Conservation (phyloP, 805 yeast genomes). For the Zygotorulaspora danielsina region DNA sequence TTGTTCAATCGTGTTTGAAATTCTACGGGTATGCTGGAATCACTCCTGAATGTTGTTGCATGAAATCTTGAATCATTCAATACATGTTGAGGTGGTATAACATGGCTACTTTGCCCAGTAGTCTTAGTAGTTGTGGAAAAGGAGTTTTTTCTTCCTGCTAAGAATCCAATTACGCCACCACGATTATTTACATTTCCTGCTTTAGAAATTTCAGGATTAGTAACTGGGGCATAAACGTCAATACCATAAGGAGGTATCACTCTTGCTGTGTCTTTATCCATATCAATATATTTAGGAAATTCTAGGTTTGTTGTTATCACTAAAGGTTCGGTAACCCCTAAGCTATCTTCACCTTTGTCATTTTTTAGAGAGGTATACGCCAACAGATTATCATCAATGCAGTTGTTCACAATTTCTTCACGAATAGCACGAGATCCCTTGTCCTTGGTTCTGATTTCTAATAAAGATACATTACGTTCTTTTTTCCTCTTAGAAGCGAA, state of each 20-base stretch:
- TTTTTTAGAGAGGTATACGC: slow-evolving; percentile 41
- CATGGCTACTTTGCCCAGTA: slow-evolving; percentile 3
- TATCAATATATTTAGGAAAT: slow-evolving; percentile 30
- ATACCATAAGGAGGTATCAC: slow-evolving; percentile 35
- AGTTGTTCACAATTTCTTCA: slow-evolving; percentile 50
- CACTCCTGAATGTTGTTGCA: slow-evolving; percentile 18
- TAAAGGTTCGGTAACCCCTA: slow-evolving; percentile 26
- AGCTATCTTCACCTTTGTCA: slow-evolving; percentile 15
- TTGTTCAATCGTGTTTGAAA: slow-evolving; percentile 24
- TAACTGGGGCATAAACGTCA: slow-evolving; percentile 23
- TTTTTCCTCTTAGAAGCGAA: slow-evolving; percentile 30
- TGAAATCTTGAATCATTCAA: slow-evolving; percentile 15
- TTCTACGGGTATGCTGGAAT: slow-evolving; percentile 22
- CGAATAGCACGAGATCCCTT: slow-evolving; percentile 49
- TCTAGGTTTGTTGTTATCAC: slow-evolving; percentile 26
- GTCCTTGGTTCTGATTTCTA: slow-evolving; percentile 60
- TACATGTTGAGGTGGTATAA: slow-evolving; percentile 1
- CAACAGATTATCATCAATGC: slow-evolving; percentile 57
- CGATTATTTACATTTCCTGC: slow-evolving; percentile 9
- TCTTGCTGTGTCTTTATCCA: slow-evolving; percentile 24
- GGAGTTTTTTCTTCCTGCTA: slow-evolving; percentile 19
- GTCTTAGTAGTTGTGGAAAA: slow-evolving; percentile 6
- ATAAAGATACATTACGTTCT: slow-evolving; percentile 55
- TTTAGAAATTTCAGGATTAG: slow-evolving; percentile 17
- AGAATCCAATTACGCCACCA: slow-evolving; percentile 22